Conservation (phyloP, 23 red algal genomes). For the Cyanidioschyzon merolae region DNA sequence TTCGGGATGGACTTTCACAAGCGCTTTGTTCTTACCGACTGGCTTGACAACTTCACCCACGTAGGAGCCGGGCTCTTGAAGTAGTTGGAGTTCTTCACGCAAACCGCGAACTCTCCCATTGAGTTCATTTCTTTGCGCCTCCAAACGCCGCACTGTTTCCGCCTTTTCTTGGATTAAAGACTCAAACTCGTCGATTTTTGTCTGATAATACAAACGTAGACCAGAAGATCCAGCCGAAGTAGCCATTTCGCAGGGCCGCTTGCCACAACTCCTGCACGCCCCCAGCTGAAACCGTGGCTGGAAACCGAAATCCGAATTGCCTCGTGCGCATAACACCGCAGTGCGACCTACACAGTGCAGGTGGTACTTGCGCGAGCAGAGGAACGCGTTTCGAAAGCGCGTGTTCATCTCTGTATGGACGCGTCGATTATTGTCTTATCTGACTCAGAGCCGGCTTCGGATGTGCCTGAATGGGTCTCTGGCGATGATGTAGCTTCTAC, state of each 20-base stretch:
- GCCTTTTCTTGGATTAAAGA: constrained; percentile 61
- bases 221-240: neutral
- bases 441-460: neutral
- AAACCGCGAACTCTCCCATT: constrained; percentile 62
- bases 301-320: neutral
- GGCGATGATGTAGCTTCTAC: too few relatives aligned
- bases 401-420: neutral
- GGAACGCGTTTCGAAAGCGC: neutral
- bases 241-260: neutral
- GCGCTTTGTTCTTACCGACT: constrained; percentile 79
- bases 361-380: neutral
- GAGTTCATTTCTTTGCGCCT: constrained; percentile 89
- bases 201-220: constrained; percentile 78
- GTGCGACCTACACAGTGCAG: neutral
- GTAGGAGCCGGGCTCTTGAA: constrained; percentile 92
- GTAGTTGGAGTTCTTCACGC: constrained; percentile 82
- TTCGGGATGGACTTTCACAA: constrained; percentile 97
- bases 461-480: too few relatives aligned
- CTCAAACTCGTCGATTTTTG: constrained; percentile 88
- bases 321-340: neutral
- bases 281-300: neutral
- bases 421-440: neutral
- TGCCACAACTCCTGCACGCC: neutral
- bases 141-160: constrained; percentile 78
- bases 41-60: constrained; percentile 97